Evolutionary conservation across 2,329 filamentous ascomycete genomes (phyloP).

Genomic region (Phialophora chinensis): DNA sequence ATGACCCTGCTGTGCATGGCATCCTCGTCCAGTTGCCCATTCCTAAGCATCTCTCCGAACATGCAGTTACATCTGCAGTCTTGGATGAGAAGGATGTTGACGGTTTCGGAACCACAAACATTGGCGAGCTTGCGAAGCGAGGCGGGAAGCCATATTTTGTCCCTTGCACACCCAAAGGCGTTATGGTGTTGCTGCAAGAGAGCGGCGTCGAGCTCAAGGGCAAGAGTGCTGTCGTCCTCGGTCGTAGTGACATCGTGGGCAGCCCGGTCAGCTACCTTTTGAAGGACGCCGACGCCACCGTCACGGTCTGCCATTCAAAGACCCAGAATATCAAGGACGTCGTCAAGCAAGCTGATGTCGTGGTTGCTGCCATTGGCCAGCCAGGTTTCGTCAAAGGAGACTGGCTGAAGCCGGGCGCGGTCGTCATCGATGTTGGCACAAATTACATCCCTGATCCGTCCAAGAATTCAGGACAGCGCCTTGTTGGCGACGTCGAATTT

Average conservation of each 20-base stretch:
- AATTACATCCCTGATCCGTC: conserved; percentile 90
- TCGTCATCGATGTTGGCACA: conserved; percentile 96
- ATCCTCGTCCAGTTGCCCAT: conserved; percentile 93
- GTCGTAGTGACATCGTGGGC: conserved; percentile 95
- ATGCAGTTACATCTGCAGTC: conserved; percentile 86
- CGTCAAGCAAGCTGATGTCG: conserved; percentile 82
- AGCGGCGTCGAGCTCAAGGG: conserved; percentile 81
- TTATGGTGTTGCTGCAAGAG: conserved; percentile 89
- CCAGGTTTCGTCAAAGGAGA: conserved; percentile 89
- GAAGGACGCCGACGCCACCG: conserved; percentile 93
- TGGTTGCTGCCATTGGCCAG: conserved; percentile 90
- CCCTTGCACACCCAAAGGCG: conserved; percentile 95
- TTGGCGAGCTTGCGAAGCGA: conserved; percentile 95
- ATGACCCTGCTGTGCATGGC: conserved; percentile 83
- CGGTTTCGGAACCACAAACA: conserved; percentile 91
- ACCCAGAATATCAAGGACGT: conserved; percentile 75
- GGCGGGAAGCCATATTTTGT: conserved; percentile 87
- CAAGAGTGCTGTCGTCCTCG: conserved; percentile 93
- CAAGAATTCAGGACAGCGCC: conserved; percentile 88
- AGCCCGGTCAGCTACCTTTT: conserved; percentile 95
- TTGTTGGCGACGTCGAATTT: conserved; percentile 95
- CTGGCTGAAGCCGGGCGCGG: conserved; percentile 92
- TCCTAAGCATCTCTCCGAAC: conserved; percentile 87
- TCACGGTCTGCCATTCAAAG: conserved; percentile 93
- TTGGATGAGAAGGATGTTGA: conserved; percentile 96